Evolutionary conservation across 139 green algal species (phyloP).

Genomic region (Nannochloris sp.): DNA sequence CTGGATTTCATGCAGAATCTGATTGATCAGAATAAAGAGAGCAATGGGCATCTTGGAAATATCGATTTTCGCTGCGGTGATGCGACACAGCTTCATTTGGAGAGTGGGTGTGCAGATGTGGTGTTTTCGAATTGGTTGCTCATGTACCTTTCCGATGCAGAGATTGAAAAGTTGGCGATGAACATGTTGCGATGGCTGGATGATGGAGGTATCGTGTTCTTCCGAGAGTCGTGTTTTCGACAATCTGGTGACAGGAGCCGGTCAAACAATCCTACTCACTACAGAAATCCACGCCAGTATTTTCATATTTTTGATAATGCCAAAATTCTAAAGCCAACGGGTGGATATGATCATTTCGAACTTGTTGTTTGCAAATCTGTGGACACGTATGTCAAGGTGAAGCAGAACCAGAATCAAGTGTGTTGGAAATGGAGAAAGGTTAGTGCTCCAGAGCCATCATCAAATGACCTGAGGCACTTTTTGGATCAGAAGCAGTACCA

Average conservation of each 20-base stretch:
- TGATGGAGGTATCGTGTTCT: conserved; percentile 67
- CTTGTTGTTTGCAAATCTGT: conserved; percentile 60
- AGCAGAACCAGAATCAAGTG: conserved; percentile 80
- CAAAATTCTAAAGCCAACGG: conserved; percentile 21
- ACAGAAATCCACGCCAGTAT: conserved; percentile 70
- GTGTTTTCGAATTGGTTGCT: conserved; percentile 92
- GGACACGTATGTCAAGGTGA: conserved; percentile 73
- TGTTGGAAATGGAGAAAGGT: conserved; percentile 58
- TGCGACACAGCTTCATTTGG: conserved; percentile 51
- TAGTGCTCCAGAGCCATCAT: background rate
- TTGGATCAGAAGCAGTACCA: conserved; percentile 65
- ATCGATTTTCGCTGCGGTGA: conserved; percentile 53
- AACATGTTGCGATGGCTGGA: conserved; percentile 57
- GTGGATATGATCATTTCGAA: conserved; percentile 40
- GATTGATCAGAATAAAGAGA: conserved; percentile 54
- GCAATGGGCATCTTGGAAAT: conserved; percentile 41
- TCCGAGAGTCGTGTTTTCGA: conserved; percentile 81
- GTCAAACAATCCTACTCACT: conserved; percentile 78
- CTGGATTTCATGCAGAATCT: conserved; percentile 82
- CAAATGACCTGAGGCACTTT: conserved; percentile 45
- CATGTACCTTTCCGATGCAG: conserved; percentile 79
- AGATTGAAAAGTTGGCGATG: conserved; percentile 55
- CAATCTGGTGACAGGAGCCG: conserved; percentile 68
- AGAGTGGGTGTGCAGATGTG: conserved; percentile 40
- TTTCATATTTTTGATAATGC: conserved; percentile 60